Conservation (phyloP, 768 basidiomycete genomes). For the Termitomyces sp. region DNA sequence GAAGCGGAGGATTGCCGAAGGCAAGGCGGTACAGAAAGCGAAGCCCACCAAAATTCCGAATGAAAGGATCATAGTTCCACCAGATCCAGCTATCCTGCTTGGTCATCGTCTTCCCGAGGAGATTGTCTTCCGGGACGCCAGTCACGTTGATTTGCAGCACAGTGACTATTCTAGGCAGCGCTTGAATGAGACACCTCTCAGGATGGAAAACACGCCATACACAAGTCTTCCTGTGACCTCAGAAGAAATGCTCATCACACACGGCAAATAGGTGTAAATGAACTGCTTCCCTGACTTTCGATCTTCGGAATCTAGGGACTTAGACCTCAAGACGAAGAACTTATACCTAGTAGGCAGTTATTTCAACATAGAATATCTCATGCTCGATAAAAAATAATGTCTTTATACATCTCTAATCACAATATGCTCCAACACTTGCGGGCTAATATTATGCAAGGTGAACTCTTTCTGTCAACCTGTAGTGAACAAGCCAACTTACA, state of each 20-base stretch:
- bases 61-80: conserved; percentile 55
- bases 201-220: conserved; percentile 6
- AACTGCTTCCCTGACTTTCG: neutral
- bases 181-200: neutral
- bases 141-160: conserved; percentile 1
- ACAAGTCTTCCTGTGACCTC: conserved; percentile 11
- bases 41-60: conserved; percentile 35
- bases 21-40: conserved; percentile 37
- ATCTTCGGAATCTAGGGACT: neutral
- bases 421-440: conserved; percentile 79
- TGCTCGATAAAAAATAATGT: neutral
- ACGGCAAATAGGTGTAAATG: conserved; percentile 11
- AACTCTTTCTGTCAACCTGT: neutral
- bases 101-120: conserved; percentile 44
- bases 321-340: neutral
- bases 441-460: conserved; percentile 43
- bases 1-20: conserved; percentile 41
- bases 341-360: neutral
- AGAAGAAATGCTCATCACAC: conserved; percentile 19
- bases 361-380: neutral
- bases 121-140: conserved; percentile 15
- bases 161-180: conserved; percentile 7
- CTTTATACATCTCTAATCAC: conserved; percentile 47
- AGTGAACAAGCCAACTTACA: conserved; percentile 44
- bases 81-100: conserved; percentile 64